Evolutionary conservation across 1,284 basidiomycete species (phyloP), one percentile per base, ranked within the genome.

Genomic region (Pseudozyma tsukubaensis): DNA sequence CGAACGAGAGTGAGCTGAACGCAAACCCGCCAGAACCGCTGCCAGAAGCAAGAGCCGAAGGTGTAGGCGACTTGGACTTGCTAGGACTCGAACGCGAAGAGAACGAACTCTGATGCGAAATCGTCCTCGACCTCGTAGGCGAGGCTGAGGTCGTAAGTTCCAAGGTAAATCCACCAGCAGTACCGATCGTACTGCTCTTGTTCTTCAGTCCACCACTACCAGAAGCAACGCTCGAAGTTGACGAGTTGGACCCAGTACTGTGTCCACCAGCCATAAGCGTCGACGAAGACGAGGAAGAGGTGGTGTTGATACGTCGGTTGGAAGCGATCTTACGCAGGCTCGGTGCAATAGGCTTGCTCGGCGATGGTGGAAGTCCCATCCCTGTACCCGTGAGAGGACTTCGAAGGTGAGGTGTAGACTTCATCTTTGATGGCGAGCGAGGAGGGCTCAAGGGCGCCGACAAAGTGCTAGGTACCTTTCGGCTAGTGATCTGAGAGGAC

Each of bases 1-100:
- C 79, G 57, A 83, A 83, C 34, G 69, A 66, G 24, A 83, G 70
- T 43, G 62, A 45, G 6, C 50, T 34, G 39, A 63, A 56, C n/a
- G 60, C 50, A 37, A 70, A 59, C 21, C 47, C 53, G 34, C 43
- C 52, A 8, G 18, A 39, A 16, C 50, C 45, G 4, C 50, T 42
- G 9, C 65, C 59, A 0, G 59, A 57, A 9, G 65, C 59, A 13
- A 67, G 54, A 4, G 60, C 45, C 0, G 50, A 49, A 8, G 66
- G 64, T 1, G 64, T 65, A 2, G 71, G 71, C 32, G 65, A 69
- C 13, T 72, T 72, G 40, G 60, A 64, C 13, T 62, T 72, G 52
- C 51, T 45, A 9, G 60, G 53, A 2, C 32, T 45, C 21, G 64
- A 64, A 29, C 57, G 58, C 4, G 64, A 64, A 0, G 70, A 60